phyloP scores from a whole-genome alignment of 2,329 filamentous ascomycete genomes.

The Epichloe coenophiala region DNA sequence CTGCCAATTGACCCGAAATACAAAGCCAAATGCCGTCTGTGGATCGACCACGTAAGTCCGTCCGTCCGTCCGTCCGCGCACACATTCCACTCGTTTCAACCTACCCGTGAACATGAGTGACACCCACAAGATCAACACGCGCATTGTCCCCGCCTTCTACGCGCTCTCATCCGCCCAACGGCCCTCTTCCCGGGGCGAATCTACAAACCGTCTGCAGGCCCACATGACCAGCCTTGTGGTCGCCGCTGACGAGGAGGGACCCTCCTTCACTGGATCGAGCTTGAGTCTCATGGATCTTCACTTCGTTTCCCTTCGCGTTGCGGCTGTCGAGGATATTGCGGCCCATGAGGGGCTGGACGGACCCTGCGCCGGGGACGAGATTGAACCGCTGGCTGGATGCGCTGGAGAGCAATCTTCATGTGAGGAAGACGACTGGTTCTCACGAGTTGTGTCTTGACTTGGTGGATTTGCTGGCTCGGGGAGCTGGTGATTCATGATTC shows the following conservation, averaged over 20 bases:
- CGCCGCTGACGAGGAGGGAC: constrained; percentile 41
- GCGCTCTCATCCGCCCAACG: constrained; percentile 39
- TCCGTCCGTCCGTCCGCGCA: too few species aligned
- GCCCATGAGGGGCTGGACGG: constrained; percentile 52
- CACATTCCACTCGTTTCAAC: too few species aligned
- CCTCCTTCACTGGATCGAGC: constrained; percentile 49
- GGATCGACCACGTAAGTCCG: constrained; percentile 49
- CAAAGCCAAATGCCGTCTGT: constrained; percentile 59
- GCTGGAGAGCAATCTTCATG: constrained; percentile 48
- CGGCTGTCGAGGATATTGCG: constrained; percentile 52
- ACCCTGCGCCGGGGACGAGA: constrained; percentile 46
- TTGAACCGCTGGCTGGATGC: constrained; percentile 60
- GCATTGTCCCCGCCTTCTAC: too few species aligned
- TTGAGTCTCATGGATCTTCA: constrained; percentile 59
- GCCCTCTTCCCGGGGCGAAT: constrained; percentile 27
- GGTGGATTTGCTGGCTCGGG: constrained; percentile 35
- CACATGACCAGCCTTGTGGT: constrained; percentile 45
- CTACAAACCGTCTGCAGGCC: constrained; percentile 47
- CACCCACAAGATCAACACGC: constrained; percentile 51
- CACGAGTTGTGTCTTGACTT: constrained; percentile 41
- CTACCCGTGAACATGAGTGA: background rate
- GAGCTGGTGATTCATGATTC: background rate
- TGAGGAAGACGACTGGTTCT: constrained; percentile 53
- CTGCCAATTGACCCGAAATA: constrained; percentile 52
- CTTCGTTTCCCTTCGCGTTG: constrained; percentile 48